Conservation (phyloP, 192 early-diverging fungal genomes). For the Backusella sp. region DNA sequence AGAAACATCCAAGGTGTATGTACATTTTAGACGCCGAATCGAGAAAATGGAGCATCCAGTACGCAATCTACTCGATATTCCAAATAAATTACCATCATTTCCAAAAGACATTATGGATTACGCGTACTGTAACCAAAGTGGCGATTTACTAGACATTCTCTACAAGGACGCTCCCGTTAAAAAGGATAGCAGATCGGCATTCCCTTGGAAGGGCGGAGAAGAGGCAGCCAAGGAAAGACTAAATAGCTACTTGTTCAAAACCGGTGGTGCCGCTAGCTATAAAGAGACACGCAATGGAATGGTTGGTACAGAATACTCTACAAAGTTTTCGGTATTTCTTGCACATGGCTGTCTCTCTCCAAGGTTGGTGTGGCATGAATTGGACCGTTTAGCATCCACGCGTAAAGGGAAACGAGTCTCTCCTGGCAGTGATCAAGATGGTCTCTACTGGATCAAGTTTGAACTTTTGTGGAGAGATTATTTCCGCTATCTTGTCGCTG, state of each 20-base stretch:
- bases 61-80: conserved; percentile 5
- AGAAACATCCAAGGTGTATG: conserved; percentile 30
- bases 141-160: not conserved
- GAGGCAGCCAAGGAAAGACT: conserved; percentile 21
- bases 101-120: not conserved
- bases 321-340: conserved; percentile 36
- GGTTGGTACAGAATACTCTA: conserved; percentile 39
- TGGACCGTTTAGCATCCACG: conserved; percentile 2
- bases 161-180: not conserved
- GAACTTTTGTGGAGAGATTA: conserved; percentile 46
- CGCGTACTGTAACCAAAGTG: not conserved
- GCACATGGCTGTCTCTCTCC: conserved; percentile 31
- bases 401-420: not conserved
- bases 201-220: conserved; percentile 38
- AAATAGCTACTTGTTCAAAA: conserved; percentile 32
- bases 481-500: conserved; percentile 29
- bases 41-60: conserved; percentile 24
- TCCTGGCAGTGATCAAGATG: conserved; percentile 12
- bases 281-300: conserved; percentile 44
- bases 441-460: conserved; percentile 37
- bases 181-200: conserved; percentile 26
- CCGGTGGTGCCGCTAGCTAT: conserved; percentile 21
- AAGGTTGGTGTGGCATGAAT: conserved; percentile 11
- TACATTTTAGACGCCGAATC: conserved; percentile 34
- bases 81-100: not conserved